phyloP scores from a whole-genome alignment of 2,329 filamentous ascomycete genomes.

The Penicillium sp. region DNA sequence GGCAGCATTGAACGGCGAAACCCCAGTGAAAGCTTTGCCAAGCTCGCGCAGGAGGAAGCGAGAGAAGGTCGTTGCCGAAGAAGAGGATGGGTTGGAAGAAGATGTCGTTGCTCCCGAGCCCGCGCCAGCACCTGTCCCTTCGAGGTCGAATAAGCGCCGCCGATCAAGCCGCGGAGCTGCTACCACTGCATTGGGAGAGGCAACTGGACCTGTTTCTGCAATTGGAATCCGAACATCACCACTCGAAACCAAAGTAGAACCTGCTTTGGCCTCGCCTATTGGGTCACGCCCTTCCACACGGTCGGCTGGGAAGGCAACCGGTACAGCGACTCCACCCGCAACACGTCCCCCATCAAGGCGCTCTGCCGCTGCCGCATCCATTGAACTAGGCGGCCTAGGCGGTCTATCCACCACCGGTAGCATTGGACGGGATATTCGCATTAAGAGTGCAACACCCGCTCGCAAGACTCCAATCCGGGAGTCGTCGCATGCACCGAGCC shows the following conservation, averaged over 20 bases:
- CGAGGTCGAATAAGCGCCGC: not conserved
- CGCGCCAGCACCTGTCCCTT: not conserved
- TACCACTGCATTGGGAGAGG: constrained; percentile 19
- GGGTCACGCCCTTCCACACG: constrained; percentile 23
- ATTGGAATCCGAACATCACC: constrained; percentile 14
- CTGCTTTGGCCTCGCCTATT: constrained; percentile 22
- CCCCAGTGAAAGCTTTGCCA: constrained; percentile 10
- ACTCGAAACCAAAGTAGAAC: constrained; percentile 19
- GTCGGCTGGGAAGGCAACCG: constrained; percentile 13
- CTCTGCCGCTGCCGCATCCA: constrained; percentile 25
- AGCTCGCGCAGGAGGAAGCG: constrained; percentile 51
- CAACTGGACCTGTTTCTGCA: constrained; percentile 30
- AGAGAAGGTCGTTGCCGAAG: constrained; percentile 43
- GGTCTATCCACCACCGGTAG: constrained; percentile 12
- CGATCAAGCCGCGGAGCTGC: not conserved
- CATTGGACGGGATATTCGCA: constrained; percentile 33
- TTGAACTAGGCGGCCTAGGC: constrained; percentile 21
- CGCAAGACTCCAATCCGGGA: constrained; percentile 41
- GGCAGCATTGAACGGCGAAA: constrained; percentile 40
- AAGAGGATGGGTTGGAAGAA: constrained; percentile 19
- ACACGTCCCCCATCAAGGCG: constrained; percentile 34
- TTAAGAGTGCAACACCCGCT: constrained; percentile 41
- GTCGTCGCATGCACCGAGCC: constrained; percentile 35
- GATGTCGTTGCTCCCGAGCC: not conserved
- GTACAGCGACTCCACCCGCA: constrained; percentile 31